phyloP scores from a whole-genome alignment of 805 yeast species.

The Starmerella stigmatis region DNA sequence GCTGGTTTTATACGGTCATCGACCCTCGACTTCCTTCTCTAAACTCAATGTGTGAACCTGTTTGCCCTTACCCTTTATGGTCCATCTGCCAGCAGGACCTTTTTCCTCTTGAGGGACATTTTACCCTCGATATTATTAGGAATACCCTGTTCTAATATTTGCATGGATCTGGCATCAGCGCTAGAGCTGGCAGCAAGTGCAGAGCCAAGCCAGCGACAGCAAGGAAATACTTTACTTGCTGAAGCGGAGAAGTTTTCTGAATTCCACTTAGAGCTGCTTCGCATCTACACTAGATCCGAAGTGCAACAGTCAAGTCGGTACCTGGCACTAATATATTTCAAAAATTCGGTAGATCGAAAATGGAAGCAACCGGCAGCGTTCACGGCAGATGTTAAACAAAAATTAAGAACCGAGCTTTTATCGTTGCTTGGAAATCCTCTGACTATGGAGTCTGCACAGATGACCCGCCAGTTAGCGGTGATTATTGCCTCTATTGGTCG shows the following conservation, averaged over 20 bases:
- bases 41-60: too few relatives aligned
- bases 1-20: too few relatives aligned
- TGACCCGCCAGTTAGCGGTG: conserved; percentile 75
- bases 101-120: too few relatives aligned
- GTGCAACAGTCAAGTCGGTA: conserved; percentile 44
- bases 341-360: conserved; percentile 72
- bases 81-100: too few relatives aligned
- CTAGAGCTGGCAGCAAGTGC: conserved; percentile 20
- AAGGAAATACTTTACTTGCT: conserved; percentile 18
- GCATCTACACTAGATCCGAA: conserved; percentile 24
- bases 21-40: too few relatives aligned
- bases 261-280: conserved; percentile 17
- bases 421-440: conserved; percentile 38
- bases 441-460: conserved; percentile 34
- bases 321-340: conserved; percentile 78
- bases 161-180: conserved; percentile 21
- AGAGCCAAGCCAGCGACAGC: conserved; percentile 17
- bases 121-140: too few relatives aligned
- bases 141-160: not conserved
- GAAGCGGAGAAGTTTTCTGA: conserved; percentile 12
- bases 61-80: too few relatives aligned
- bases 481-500: conserved; percentile 69
- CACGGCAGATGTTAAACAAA: conserved; percentile 63
- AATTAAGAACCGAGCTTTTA: conserved; percentile 12
- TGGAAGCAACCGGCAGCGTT: conserved; percentile 67